These are phyloP conservation scores for Chalaropsis thielavioides DNA, from an alignment of 2,329 filamentous ascomycete genomes.

Conservation along the genomic window DNA sequence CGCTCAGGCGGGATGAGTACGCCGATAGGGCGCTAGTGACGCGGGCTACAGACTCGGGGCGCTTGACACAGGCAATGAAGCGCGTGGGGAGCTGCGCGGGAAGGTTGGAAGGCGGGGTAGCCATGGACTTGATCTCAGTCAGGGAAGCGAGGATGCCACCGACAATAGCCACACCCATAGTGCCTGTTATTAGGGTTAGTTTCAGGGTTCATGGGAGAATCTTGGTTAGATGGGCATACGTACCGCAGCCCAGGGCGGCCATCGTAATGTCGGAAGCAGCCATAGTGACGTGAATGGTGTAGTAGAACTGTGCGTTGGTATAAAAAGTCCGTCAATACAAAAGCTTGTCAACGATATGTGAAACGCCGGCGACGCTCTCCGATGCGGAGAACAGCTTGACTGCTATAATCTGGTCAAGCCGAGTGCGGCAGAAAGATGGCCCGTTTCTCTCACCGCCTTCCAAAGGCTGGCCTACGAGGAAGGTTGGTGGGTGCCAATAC, in stretches of 20 bases:
- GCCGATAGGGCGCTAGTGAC: conserved; percentile 51
- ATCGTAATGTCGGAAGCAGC: conserved; percentile 44
- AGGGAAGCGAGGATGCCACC: conserved; percentile 64
- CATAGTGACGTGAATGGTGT: background rate
- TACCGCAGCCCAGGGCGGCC: conserved; percentile 69
- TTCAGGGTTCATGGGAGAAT: background rate
- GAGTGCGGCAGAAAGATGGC: conserved; percentile 4
- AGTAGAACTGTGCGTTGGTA: background rate
- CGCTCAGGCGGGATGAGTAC: conserved; percentile 47
- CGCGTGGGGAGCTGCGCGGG: conserved; percentile 49
- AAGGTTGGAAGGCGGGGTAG: conserved; percentile 28
- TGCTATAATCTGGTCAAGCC: background rate
- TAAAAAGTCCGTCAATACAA: background rate
- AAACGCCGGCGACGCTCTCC: conserved; percentile 7
- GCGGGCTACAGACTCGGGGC: conserved; percentile 51
- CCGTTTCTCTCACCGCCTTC: conserved; percentile 14
- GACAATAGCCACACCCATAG: conserved; percentile 74
- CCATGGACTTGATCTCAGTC: conserved; percentile 34
- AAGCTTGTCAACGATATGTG: background rate
- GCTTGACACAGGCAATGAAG: conserved; percentile 71
- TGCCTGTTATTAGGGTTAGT: conserved; percentile 37
- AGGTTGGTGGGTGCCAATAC: background rate
- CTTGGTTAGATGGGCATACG: background rate
- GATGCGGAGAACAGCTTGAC: conserved; percentile 12
- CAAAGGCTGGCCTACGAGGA: background rate